Conservation (phyloP, 139 green algal species). For the Tetratostichococcus sp. region DNA sequence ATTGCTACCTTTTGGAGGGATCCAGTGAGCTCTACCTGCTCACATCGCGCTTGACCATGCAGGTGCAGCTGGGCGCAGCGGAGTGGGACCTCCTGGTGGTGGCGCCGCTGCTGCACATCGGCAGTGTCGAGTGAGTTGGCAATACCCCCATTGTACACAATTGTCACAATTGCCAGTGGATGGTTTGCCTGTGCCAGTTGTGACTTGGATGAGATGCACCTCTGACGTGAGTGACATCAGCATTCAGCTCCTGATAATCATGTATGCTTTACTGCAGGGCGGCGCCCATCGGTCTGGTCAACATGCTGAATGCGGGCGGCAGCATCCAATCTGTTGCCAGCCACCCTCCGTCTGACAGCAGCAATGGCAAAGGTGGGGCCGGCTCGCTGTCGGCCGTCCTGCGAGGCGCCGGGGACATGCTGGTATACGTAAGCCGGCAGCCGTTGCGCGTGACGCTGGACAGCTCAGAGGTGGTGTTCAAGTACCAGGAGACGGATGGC, state of each 20-base stretch:
- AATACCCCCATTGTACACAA: too few relatives aligned
- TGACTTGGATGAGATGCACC: too few relatives aligned
- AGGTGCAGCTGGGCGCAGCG: constrained; percentile 21
- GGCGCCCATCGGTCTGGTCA: constrained; percentile 40
- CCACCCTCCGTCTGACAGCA: neutral
- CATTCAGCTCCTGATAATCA: too few relatives aligned
- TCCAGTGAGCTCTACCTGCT: neutral
- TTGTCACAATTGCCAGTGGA: too few relatives aligned
- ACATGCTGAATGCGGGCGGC: constrained; percentile 77
- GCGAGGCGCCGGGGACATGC: too few relatives aligned
- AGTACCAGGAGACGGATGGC: neutral
- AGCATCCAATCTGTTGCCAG: constrained; percentile 38
- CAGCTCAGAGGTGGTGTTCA: neutral
- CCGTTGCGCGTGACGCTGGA: neutral
- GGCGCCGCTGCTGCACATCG: constrained; percentile 5
- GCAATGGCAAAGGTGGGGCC: neutral
- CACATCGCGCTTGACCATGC: too few relatives aligned
- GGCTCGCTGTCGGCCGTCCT: neutral
- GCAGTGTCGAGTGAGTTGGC: too few relatives aligned
- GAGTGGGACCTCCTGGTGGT: constrained; percentile 34
- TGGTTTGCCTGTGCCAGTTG: too few relatives aligned
- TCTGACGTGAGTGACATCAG: too few relatives aligned
- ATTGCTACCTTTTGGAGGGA: too few relatives aligned
- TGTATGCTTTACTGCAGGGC: neutral
- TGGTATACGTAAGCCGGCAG: neutral